Percentiles rank a stretch among this genome's conserved stretches.
Conservation (phyloP, 2,329 filamentous ascomycete species). For the Pseudogymnoascus destructans region DNA sequence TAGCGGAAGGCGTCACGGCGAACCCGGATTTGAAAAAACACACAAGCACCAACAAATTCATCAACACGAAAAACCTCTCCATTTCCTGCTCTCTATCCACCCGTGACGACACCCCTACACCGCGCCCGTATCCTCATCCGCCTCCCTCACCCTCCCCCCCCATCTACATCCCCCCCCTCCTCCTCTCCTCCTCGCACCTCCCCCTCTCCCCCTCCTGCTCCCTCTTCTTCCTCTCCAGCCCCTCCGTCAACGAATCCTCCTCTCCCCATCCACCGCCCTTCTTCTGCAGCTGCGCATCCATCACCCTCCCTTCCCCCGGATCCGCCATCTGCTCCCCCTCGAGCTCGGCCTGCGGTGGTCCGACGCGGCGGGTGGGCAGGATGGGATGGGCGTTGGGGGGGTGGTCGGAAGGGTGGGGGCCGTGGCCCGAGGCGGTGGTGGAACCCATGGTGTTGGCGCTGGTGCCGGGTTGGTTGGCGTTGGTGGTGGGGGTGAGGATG, state of each 20-base stretch:
- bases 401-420: slow-evolving; percentile 21
- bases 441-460: slow-evolving; percentile 20
- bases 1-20: slow-evolving; percentile 23
- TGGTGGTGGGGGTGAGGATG: slow-evolving; percentile 18
- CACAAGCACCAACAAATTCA: neutral
- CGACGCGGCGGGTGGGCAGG: slow-evolving; percentile 18
- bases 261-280: slow-evolving; percentile 25
- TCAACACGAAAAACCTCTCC: neutral
- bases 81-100: neutral
- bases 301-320: slow-evolving; percentile 23
- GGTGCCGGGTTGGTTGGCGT: slow-evolving; percentile 18
- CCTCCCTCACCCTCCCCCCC: slow-evolving; percentile 20
- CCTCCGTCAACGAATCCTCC: slow-evolving; percentile 21
- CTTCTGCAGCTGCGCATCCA: slow-evolving; percentile 24
- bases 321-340: slow-evolving; percentile 24
- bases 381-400: slow-evolving; percentile 21
- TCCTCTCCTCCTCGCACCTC: slow-evolving; percentile 20
- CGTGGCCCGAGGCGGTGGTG: slow-evolving; percentile 23
- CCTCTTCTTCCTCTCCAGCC: slow-evolving; percentile 24
- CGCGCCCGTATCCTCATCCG: slow-evolving; percentile 21
- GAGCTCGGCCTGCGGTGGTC: slow-evolving; percentile 24
- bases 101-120: slow-evolving; percentile 16
- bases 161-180: slow-evolving; percentile 22
- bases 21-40: neutral
- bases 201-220: slow-evolving; percentile 24